A percentile compares a stretch with the other conserved stretches of the same genome.
phyloP scores from a whole-genome alignment of 306 rosid species.

The Acacia crassicarpa region DNA sequence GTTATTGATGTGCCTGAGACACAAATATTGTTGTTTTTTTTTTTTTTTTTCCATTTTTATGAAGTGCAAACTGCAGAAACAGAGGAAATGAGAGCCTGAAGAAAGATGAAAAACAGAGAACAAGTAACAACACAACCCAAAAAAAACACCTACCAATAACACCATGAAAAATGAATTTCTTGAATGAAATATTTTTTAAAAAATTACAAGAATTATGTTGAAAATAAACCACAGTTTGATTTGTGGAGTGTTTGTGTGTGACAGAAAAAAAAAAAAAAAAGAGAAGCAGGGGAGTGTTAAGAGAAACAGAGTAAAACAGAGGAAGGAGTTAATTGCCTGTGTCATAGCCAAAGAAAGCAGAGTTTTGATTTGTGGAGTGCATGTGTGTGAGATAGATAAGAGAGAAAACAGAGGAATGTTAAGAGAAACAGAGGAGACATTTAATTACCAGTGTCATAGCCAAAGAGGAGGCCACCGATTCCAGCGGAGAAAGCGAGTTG shows the following conservation, averaged over 20 bases:
- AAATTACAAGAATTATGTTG: neutral
- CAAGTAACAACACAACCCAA: neutral
- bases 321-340: too few species aligned
- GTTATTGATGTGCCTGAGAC: neutral
- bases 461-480: constrained; percentile 57
- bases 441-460: constrained; percentile 45
- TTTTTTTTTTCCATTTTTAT: too few species aligned
- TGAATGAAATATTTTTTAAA: neutral
- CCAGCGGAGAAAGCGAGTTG: constrained; percentile 55
- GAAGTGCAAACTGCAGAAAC: neutral
- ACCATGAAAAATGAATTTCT: neutral
- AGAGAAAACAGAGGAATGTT: neutral
- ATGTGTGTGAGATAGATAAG: neutral
- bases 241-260: too few species aligned
- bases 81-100: neutral
- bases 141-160: neutral
- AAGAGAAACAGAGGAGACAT: neutral
- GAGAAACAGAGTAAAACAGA: too few species aligned
- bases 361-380: neutral
- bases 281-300: too few species aligned
- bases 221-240: too few species aligned
- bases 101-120: neutral
- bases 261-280: too few species aligned
- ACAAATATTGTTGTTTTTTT: neutral
- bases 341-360: neutral